Conservation (phyloP, 116 monocot genomes). For the Phalaenopsis hybrid region DNA sequence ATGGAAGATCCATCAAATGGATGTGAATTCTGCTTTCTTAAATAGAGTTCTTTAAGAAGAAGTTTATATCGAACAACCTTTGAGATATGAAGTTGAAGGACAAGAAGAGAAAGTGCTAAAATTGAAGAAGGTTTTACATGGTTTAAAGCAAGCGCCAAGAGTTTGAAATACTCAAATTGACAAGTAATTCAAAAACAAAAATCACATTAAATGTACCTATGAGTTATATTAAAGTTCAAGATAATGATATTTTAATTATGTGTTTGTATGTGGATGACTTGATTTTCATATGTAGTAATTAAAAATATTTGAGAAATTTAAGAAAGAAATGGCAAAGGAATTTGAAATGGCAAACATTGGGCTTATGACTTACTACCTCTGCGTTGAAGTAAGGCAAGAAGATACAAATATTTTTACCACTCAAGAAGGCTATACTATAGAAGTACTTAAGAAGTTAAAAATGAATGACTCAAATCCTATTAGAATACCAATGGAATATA, state of each 20-base stretch:
- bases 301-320: neutral
- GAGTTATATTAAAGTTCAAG: neutral
- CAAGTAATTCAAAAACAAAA: neutral
- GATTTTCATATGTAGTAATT: neutral
- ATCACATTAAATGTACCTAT: neutral
- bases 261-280: neutral
- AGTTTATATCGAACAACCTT: neutral
- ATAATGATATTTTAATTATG: neutral
- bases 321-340: neutral
- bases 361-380: neutral
- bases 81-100: neutral
- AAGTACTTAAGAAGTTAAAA: neutral
- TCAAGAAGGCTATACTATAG: neutral
- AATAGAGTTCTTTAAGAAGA: neutral
- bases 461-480: neutral
- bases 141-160: neutral
- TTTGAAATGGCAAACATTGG: neutral
- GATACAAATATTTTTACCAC: neutral
- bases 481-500: neutral
- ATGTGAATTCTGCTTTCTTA: neutral
- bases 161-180: neutral
- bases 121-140: neutral
- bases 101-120: neutral
- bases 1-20: neutral
- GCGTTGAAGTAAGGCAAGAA: neutral